Base-by-base conservation (phyloP, 805 yeast species). In the Candida sithepensis region DNA sequence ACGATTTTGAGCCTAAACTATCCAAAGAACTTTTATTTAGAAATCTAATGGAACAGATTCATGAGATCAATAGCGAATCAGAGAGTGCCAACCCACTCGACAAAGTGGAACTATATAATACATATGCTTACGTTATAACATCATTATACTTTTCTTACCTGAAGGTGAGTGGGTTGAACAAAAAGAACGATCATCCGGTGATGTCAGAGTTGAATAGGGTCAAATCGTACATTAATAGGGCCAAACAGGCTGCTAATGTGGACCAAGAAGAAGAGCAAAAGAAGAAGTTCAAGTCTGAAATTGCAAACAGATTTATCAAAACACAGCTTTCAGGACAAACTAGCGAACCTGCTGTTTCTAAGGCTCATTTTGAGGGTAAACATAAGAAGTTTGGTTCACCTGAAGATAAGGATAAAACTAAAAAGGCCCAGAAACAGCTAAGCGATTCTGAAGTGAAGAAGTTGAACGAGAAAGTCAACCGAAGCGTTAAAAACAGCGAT, bases 131-230 rank as follows among this genome's bases (percentile, higher is more conserved):
- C 61, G 69, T 79, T 2, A 55, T 82, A 23, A 69, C 80, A 9
- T 81, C 89, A 0, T 58, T 81, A 19, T 67, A 81, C 46, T 84
- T 77, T 63, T 75, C 85, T 4, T 78, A 81, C 56, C 62, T 85
- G 48, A 82, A 85, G 53, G 59, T 81, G 0, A 66, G 66, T 14
- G 92, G 92, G 1, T 63, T 72, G 14, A 78, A 82, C 48, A 48
- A 42, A 6, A 76, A 84, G 1, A 73, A 72, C 10, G 61, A 66
- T 6, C 88, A 85, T 54, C 82, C 84, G 2, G 77, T 89, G 19
- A 80, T 83, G 82, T 68, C 68, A 26, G 95, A 86, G 58, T 68
- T 88, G 44, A 72, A 70, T 7, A 71, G 90, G 51, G 83, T 87
- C 37, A 85, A 84, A 61, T 59, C 72, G n/a, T 85, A 84, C 54